Base-by-base conservation (phyloP, 2,329 filamentous ascomycete genomes). In the Periglandula ipomoeae region DNA sequence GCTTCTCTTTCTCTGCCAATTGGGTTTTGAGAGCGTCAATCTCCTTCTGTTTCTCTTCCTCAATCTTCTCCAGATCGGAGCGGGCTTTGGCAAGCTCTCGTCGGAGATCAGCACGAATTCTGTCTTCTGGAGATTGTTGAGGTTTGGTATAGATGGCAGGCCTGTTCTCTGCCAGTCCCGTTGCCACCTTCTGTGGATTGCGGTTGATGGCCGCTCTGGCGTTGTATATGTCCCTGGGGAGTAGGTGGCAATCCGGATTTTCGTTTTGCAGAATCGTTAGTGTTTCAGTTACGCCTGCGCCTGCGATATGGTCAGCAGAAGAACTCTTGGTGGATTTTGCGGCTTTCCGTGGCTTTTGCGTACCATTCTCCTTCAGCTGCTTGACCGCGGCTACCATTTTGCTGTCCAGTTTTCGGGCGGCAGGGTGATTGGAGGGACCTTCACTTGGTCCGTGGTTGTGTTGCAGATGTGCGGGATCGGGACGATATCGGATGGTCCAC, bases 361-460 rank as follows among this genome's bases (percentile, higher is more conserved):
- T 75, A 83, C 81, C 81, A 61, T 74, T 78, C 59, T 84, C 80
- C 63, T 84, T 83, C 4, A 84, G 69, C 48, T 77, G 71, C 60
- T 84, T 84, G 30, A 84, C 81, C 27, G 79, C 79, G 45, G 80
- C 79, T 46, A 84, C 79, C 73, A 83, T 83, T 61, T 80, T 81
- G 59, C 78, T 82, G 57, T 84, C 80, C 39, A 84, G 65, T 55
- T 84, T 84, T 53, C 81, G 71, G 15, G 81, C 81, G 4, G 81
- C 81, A 20, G 81, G 81, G 58, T 84, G 81, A 50, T 82, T 69
- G n/a, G 80, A 74, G 3, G 80, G 80, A 58, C 80, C 82, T 60
- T 84, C 79, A 57, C 81, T 84, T 2, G 81, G 80, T 1, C 77
- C 77, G 56, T 84, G 81, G 56, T 84, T 84, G 61, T 84, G 81